Evolutionary conservation across 495 filamentous ascomycete species (phyloP).

Genomic region (Talaromyces proteolyticus): DNA sequence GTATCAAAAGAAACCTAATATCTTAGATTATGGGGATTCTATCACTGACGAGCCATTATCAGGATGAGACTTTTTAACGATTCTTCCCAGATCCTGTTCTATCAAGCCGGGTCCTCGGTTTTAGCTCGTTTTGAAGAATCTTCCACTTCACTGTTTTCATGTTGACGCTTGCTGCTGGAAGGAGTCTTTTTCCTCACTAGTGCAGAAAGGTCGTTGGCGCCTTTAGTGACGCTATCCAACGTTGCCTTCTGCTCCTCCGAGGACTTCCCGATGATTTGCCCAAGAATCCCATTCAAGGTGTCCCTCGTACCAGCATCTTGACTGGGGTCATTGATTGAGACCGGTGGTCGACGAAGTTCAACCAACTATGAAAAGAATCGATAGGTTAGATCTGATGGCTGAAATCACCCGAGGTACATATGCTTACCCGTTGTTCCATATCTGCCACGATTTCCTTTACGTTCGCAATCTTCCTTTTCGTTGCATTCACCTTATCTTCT

Average conservation of each 20-base stretch:
- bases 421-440: slow-evolving; percentile 74
- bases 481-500: slow-evolving; percentile 43
- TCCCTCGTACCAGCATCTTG: slow-evolving; percentile 40
- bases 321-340: slow-evolving; percentile 51
- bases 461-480: slow-evolving; percentile 64
- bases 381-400: slow-evolving; percentile 9
- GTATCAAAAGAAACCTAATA: not conserved
- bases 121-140: slow-evolving; percentile 16
- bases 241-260: slow-evolving; percentile 54
- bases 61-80: not conserved
- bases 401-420: slow-evolving; percentile 12
- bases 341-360: slow-evolving; percentile 68
- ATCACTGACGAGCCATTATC: not conserved
- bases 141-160: slow-evolving; percentile 14
- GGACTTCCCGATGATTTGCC: slow-evolving; percentile 64
- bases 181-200: slow-evolving; percentile 65
- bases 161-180: slow-evolving; percentile 2
- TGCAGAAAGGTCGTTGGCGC: slow-evolving; percentile 78
- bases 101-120: not conserved
- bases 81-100: not conserved
- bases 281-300: slow-evolving; percentile 61
- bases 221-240: slow-evolving; percentile 71
- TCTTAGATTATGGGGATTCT: not conserved
- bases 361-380: slow-evolving; percentile 55
- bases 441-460: slow-evolving; percentile 82